Conservation (phyloP, 768 basidiomycete species). For the Lenzites betulinus region DNA sequence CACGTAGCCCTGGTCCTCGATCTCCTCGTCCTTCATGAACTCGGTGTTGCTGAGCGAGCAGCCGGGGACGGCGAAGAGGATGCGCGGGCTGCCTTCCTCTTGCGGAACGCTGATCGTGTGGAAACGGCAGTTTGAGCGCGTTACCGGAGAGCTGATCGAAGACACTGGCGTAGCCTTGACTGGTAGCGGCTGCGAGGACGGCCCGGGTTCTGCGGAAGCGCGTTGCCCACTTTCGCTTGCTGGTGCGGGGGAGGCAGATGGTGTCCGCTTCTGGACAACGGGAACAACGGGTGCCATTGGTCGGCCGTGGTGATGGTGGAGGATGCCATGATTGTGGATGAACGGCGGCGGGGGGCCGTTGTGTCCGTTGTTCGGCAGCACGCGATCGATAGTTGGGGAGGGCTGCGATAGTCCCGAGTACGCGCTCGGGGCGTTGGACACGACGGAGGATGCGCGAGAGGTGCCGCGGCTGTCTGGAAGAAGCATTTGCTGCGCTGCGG, state of each 20-base stretch:
- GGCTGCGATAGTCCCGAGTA: slow-evolving; percentile 23
- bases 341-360: slow-evolving; percentile 23
- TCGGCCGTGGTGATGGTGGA: slow-evolving; percentile 33
- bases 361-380: slow-evolving; percentile 4
- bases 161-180: background rate
- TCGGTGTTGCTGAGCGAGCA: slow-evolving; percentile 59
- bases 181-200: slow-evolving; percentile 16
- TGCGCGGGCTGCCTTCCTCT: slow-evolving; percentile 51
- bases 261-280: slow-evolving; percentile 1
- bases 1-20: slow-evolving; percentile 61
- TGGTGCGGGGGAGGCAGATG: slow-evolving; percentile 2
- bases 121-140: slow-evolving; percentile 71
- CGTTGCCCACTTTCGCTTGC: background rate
- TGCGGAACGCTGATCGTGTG: slow-evolving; percentile 64
- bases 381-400: slow-evolving; percentile 26
- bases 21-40: slow-evolving; percentile 58
- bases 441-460: slow-evolving; percentile 51
- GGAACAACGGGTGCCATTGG: slow-evolving; percentile 6
- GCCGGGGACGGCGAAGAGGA: slow-evolving; percentile 69
- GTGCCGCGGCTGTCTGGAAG: slow-evolving; percentile 21
- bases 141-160: slow-evolving; percentile 49
- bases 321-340: slow-evolving; percentile 28
- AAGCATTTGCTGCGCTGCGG: slow-evolving; percentile 39
- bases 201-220: slow-evolving; percentile 6
- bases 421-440: slow-evolving; percentile 33